Conservation (phyloP, 139 green algal genomes). For the Tetradesmus lagerheimii region DNA sequence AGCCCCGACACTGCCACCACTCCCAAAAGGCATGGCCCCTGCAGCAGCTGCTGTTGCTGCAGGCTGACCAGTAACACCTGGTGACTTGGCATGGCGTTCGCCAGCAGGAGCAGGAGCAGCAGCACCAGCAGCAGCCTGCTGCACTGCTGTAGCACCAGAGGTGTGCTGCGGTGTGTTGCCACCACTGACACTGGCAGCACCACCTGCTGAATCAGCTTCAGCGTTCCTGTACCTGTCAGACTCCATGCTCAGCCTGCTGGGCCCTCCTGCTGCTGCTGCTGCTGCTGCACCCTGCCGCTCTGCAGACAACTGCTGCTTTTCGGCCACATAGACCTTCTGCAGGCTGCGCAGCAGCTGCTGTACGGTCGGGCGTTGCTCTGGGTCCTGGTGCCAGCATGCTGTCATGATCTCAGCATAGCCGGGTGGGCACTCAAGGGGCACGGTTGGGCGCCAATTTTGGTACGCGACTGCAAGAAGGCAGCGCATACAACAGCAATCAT, state of each 20-base stretch:
- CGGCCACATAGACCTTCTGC: conserved; percentile 41
- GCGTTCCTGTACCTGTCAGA: not conserved
- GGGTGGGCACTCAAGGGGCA: conserved; percentile 49
- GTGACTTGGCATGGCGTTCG: not conserved
- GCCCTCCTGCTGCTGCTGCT: not conserved
- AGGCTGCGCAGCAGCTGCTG: conserved; percentile 16
- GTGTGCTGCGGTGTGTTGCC: not conserved
- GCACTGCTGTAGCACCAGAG: not conserved
- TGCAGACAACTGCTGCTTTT: conserved; percentile 16
- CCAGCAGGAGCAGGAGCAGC: not conserved
- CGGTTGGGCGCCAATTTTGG: conserved; percentile 29
- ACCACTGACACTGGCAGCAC: not conserved
- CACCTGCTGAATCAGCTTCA: not conserved
- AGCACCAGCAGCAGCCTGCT: not conserved
- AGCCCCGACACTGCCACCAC: not conserved
- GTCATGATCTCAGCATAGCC: conserved; percentile 54
- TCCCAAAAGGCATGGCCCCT: not conserved
- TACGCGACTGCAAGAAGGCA: conserved; percentile 24
- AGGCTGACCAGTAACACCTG: not conserved
- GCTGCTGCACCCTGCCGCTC: not conserved
- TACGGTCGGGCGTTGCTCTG: conserved; percentile 33
- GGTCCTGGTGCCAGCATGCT: conserved; percentile 54
- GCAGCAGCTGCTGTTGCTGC: not conserved
- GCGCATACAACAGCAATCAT: too few species aligned
- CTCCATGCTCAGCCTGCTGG: not conserved